phyloP scores from a whole-genome alignment of 2,329 filamentous ascomycete species.

The Colletotrichum agaves region DNA sequence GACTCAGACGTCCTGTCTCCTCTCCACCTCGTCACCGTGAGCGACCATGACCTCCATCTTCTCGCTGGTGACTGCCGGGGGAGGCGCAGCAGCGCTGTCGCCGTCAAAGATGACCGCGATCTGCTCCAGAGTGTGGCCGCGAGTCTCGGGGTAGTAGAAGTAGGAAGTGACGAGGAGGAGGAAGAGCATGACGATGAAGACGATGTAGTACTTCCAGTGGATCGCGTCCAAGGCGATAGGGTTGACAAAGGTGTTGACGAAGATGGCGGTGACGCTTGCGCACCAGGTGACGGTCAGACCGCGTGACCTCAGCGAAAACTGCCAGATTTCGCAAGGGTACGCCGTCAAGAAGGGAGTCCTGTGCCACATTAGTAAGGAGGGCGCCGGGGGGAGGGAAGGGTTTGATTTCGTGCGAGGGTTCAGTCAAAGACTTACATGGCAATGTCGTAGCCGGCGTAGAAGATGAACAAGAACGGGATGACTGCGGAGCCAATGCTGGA shows the following conservation, averaged over 20 bases:
- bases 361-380: no score
- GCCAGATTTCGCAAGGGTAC: slow-evolving; percentile 35
- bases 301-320: slow-evolving; percentile 25
- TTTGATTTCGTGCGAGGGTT: no score
- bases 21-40: slow-evolving; percentile 4
- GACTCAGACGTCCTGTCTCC: neutral
- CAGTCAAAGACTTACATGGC: slow-evolving; percentile 24
- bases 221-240: slow-evolving; percentile 55
- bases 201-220: slow-evolving; percentile 57
- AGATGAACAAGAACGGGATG: slow-evolving; percentile 53
- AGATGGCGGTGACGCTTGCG: slow-evolving; percentile 24
- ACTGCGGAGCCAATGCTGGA: slow-evolving; percentile 43
- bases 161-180: slow-evolving; percentile 23
- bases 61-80: slow-evolving; percentile 18
- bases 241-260: slow-evolving; percentile 51
- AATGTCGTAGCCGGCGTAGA: slow-evolving; percentile 45
- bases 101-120: slow-evolving; percentile 35
- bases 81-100: slow-evolving; percentile 18
- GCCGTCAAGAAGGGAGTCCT: slow-evolving; percentile 25
- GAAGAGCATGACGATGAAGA: slow-evolving; percentile 51
- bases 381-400: no score
- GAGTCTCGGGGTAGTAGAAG: slow-evolving; percentile 32
- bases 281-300: slow-evolving; percentile 30
- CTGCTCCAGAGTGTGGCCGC: slow-evolving; percentile 34
- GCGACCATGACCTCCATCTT: slow-evolving; percentile 23